Percentiles rank a stretch among this genome's conserved stretches.
These are phyloP conservation scores for Hansenula lynferdii DNA, from an alignment of 1,139 yeast species.

Conservation along the genomic window DNA sequence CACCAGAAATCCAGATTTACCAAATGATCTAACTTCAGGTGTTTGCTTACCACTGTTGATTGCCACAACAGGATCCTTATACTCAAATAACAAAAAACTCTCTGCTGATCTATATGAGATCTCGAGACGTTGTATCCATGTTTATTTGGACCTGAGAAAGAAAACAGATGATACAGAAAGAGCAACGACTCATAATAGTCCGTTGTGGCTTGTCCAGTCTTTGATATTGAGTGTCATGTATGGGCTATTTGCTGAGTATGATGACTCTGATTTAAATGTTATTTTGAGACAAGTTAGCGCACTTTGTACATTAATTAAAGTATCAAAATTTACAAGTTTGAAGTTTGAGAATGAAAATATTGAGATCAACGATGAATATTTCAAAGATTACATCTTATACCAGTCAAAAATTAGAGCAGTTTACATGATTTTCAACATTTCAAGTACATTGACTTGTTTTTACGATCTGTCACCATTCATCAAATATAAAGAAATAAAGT, in stretches of 20 bases:
- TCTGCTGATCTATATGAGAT: constrained; percentile 64
- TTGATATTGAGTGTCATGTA: constrained; percentile 66
- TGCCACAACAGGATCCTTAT: constrained; percentile 71
- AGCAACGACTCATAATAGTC: constrained; percentile 35
- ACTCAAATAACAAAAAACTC: constrained; percentile 53
- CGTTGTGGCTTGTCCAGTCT: constrained; percentile 72
- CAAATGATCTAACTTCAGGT: constrained; percentile 22
- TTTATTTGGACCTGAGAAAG: constrained; percentile 65
- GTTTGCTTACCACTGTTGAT: constrained; percentile 67
- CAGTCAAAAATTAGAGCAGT: constrained; percentile 52
- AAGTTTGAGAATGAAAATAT: constrained; percentile 23
- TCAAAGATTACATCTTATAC: constrained; percentile 39
- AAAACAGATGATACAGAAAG: constrained; percentile 25
- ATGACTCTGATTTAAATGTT: constrained; percentile 52
- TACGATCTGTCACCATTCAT: constrained; percentile 36
- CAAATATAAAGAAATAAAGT: constrained; percentile 30
- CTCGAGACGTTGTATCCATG: constrained; percentile 71
- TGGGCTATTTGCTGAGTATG: constrained; percentile 63
- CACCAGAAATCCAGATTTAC: constrained; percentile 12
- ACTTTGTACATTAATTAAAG: constrained; percentile 60
- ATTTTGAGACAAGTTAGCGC: constrained; percentile 74
- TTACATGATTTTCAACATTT: constrained; percentile 40
- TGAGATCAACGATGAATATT: constrained; percentile 21
- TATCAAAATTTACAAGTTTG: constrained; percentile 38
- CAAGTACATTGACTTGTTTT: constrained; percentile 37